phyloP scores from a whole-genome alignment of 2,329 filamentous ascomycete species.

The Pseudogymnoascus sp. region DNA sequence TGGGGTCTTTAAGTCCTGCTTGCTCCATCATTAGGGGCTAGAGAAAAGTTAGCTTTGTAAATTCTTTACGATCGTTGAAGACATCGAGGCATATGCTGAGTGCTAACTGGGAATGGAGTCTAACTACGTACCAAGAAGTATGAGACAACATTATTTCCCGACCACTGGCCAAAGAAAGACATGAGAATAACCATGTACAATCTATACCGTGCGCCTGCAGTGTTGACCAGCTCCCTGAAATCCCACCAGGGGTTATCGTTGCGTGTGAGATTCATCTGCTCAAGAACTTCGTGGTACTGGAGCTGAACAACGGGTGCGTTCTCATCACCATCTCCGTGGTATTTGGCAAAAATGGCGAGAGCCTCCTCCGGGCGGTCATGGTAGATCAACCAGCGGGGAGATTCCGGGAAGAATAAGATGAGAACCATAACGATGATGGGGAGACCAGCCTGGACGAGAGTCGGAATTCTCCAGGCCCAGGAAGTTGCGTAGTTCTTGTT shows the following conservation, averaged over 20 bases:
- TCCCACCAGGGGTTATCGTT: slow-evolving; percentile 53
- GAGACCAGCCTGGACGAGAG: slow-evolving; percentile 42
- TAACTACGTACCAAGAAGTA: slow-evolving; percentile 21
- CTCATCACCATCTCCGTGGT: slow-evolving; percentile 47
- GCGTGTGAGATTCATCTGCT: slow-evolving; percentile 38
- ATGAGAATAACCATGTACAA: slow-evolving; percentile 42
- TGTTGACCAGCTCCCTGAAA: slow-evolving; percentile 45
- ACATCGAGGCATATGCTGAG: neutral
- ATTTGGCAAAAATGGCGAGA: slow-evolving; percentile 45
- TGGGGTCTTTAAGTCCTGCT: slow-evolving; percentile 26
- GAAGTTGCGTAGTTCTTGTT: slow-evolving; percentile 33
- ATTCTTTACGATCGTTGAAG: slow-evolving; percentile 31
- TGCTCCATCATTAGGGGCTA: slow-evolving; percentile 33
- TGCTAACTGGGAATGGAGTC: neutral
- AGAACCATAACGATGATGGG: slow-evolving; percentile 38
- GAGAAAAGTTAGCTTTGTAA: slow-evolving; percentile 24
- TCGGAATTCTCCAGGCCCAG: slow-evolving; percentile 50
- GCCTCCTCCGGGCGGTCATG: slow-evolving; percentile 48
- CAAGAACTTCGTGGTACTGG: slow-evolving; percentile 47
- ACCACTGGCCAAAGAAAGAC: slow-evolving; percentile 41
- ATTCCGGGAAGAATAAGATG: slow-evolving; percentile 44
- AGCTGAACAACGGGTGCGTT: slow-evolving; percentile 43
- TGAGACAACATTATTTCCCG: slow-evolving; percentile 28
- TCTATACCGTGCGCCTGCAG: slow-evolving; percentile 37
- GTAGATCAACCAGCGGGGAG: slow-evolving; percentile 47